Percentiles rank a stretch among this genome's conserved stretches.
These are phyloP conservation scores for Mortierella sp. DNA, from an alignment of 371 early-diverging fungal genomes.

Conservation along the genomic window DNA sequence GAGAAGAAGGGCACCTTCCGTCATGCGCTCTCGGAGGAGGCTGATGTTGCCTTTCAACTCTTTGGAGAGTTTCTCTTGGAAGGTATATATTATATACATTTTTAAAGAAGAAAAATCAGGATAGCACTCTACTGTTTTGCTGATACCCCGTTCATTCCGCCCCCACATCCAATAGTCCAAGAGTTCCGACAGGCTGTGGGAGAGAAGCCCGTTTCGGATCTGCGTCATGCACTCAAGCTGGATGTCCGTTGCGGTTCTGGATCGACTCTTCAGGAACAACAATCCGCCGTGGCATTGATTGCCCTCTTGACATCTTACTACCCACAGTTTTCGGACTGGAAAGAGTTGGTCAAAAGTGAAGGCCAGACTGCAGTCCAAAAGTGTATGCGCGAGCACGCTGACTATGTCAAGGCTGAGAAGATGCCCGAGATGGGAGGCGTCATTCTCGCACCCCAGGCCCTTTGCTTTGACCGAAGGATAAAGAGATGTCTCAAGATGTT, in stretches of 20 bases:
- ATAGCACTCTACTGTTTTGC: not conserved
- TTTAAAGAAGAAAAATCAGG: too few relatives aligned
- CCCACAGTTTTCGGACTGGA: conserved; percentile 89
- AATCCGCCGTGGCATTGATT: conserved; percentile 79
- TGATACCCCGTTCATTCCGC: too few relatives aligned
- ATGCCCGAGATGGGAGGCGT: conserved; percentile 63
- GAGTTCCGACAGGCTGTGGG: conserved; percentile 85
- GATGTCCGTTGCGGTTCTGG: conserved; percentile 84
- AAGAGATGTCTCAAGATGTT: conserved; percentile 86
- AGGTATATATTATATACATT: conserved; percentile 35
- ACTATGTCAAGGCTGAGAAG: conserved; percentile 54
- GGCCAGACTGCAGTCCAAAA: conserved; percentile 81
- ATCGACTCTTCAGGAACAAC: conserved; percentile 75
- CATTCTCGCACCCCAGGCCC: conserved; percentile 69
- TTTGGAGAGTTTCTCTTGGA: conserved; percentile 97
- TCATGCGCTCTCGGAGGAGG: conserved; percentile 77
- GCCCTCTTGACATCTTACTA: conserved; percentile 70
- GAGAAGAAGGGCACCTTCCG: conserved; percentile 71
- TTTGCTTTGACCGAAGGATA: conserved; percentile 89
- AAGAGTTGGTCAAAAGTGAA: conserved; percentile 83
- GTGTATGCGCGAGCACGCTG: conserved; percentile 63
- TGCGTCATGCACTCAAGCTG: conserved; percentile 81
- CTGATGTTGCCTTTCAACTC: conserved; percentile 87
- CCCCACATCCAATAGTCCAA: conserved; percentile 56
- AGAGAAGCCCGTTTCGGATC: conserved; percentile 77